Evolutionary conservation across 768 basidiomycete species (phyloP).

Genomic region (Podaxis pistillaris): DNA sequence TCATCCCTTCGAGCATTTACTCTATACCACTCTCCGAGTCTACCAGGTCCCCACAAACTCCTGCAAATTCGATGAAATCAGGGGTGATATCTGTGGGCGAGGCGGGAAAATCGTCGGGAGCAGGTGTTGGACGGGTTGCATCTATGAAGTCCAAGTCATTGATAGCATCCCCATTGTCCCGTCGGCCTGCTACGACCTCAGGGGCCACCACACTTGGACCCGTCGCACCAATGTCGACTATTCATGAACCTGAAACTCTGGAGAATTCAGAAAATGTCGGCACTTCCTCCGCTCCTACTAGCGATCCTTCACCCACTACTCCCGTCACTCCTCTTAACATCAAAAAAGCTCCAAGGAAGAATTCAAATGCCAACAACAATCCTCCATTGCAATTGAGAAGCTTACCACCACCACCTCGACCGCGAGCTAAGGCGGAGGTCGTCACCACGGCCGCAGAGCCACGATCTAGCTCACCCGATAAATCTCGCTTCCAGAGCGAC

Average conservation of each 20-base stretch:
- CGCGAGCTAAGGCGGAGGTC: slow-evolving; percentile 29
- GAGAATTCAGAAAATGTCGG: slow-evolving; percentile 1
- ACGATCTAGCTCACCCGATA: background rate
- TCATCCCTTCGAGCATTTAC: slow-evolving; percentile 15
- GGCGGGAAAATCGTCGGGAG: background rate
- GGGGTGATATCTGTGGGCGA: background rate
- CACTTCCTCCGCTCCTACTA: slow-evolving; percentile 9
- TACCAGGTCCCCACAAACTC: slow-evolving; percentile 2
- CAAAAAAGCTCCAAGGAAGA: background rate
- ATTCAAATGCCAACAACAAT: background rate
- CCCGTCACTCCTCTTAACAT: slow-evolving; percentile 20
- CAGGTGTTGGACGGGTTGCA: background rate
- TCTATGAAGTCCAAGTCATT: slow-evolving; percentile 4
- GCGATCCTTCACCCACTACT: slow-evolving; percentile 14
- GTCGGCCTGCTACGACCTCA: slow-evolving; percentile 8
- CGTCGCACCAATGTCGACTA: slow-evolving; percentile 6
- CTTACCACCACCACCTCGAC: slow-evolving; percentile 59
- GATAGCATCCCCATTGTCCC: background rate
- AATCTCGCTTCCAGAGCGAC: background rate
- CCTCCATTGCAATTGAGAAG: slow-evolving; percentile 31
- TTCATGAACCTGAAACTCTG: slow-evolving; percentile 9
- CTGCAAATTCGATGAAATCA: background rate
- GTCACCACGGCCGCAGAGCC: slow-evolving; percentile 13
- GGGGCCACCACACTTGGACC: background rate
- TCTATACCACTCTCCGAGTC: slow-evolving; percentile 6